These are phyloP conservation scores for Cytospora piceae DNA, from an alignment of 2,329 filamentous ascomycete species.

Conservation along the genomic window DNA sequence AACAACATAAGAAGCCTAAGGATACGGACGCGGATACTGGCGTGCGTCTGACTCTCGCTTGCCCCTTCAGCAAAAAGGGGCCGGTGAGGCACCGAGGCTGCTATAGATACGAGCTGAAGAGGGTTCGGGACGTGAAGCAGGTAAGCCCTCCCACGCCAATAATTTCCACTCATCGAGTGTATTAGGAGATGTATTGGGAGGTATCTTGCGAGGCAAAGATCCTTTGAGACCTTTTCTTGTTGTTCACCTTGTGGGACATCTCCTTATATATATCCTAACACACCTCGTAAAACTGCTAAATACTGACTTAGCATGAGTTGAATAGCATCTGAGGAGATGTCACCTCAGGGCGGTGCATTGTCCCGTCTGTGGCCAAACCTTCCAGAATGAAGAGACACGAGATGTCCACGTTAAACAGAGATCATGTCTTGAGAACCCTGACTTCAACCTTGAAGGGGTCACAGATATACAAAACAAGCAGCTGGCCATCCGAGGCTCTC, in stretches of 20 bases:
- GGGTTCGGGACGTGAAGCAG: constrained; percentile 2
- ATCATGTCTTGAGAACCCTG: not conserved
- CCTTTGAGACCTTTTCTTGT: too few species aligned
- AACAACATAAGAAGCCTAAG: too few species aligned
- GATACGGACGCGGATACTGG: not conserved
- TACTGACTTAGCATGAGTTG: too few species aligned
- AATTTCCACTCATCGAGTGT: too few species aligned
- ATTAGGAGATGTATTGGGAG: too few species aligned
- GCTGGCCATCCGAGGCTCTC: not conserved
- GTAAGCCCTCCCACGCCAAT: too few species aligned
- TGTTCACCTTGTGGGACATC: too few species aligned
- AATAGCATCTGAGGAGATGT: not conserved
- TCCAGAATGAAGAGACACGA: not conserved
- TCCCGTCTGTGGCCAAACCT: not conserved
- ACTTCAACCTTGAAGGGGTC: not conserved
- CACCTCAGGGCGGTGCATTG: not conserved
- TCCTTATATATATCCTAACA: too few species aligned
- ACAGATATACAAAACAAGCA: not conserved
- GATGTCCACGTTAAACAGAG: not conserved
- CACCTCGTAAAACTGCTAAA: too few species aligned
- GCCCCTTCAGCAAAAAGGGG: constrained; percentile 4
- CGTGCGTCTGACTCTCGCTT: not conserved
- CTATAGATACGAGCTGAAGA: not conserved
- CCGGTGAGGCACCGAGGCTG: not conserved
- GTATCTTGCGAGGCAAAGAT: too few species aligned